Base-by-base conservation (phyloP, 352 stramenopile species). In the Phytophthora cryptogea region DNA sequence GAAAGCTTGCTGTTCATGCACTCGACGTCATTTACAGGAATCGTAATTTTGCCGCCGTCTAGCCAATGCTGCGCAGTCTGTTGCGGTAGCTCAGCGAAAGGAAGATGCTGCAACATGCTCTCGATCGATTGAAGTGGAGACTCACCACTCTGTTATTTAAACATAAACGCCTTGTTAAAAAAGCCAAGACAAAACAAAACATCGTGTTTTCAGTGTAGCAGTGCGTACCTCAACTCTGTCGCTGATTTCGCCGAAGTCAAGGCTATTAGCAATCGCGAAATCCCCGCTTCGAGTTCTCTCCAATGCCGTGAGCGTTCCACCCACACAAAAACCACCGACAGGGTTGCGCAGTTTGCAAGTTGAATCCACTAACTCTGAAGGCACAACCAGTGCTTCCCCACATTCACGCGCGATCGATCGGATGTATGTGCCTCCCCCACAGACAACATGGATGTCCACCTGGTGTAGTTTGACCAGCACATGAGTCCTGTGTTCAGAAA, bases 381-480 rank as follows among this genome's bases (percentile, higher is more conserved):
- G 80, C 3, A 87, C 54, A 33, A 78, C 8, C 6, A 94, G 54
- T 14, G 68, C 71, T 51, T 96, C 85, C 7, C 87, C 87, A 35
- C 83, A 92, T 58, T 96, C 87, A 5, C 87, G 80, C 1, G 87
- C 87, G 52, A 96, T 96, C 4, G 85, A 94, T 14, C 87, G 83
- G 54, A 96, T 92, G 63, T 96, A 96, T 13, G 87, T 96, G 14
- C 87, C 87, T 31, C 71, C 74, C 36, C 75, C 85, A 53, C 87
- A 96, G 3, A 64, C 69, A 30, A 94, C 85, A 14, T 66, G 56
- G 30, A 96, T 80, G 3, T 47, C 51, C 49, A 66, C 54, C 66
- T 80, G 5, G 59, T 71, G 63, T 74, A 13, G 5, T 37, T 16
- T 13, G 37, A 53, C 3, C 42, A 56, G 23, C 40, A 37, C 5